These are phyloP conservation scores for Mimosa pudica DNA, from an alignment of 306 rosid genomes.

Conservation along the genomic window DNA sequence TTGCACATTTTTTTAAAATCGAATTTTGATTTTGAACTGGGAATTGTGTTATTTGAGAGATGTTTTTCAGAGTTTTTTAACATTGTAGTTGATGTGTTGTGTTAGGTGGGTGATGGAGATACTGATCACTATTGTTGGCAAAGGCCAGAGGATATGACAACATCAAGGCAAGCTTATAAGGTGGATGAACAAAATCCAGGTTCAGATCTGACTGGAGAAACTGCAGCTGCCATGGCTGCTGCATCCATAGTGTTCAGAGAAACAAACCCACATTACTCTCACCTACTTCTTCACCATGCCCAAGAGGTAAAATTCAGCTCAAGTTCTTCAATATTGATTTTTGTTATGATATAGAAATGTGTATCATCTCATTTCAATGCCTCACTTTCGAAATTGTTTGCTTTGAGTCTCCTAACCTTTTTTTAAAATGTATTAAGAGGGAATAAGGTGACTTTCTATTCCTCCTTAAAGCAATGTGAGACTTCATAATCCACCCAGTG, in stretches of 20 bases:
- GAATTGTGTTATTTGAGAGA: neutral
- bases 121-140: slow-evolving; percentile 99
- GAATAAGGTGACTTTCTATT: too few relatives aligned
- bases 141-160: slow-evolving; percentile 96
- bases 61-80: neutral
- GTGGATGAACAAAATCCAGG: slow-evolving; percentile 82
- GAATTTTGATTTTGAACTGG: too few relatives aligned
- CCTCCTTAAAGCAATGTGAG: too few relatives aligned
- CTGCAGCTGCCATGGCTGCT: slow-evolving; percentile 94
- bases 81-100: slow-evolving; percentile 4
- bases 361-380: neutral
- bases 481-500: too few relatives aligned
- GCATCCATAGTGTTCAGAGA: slow-evolving; percentile 77
- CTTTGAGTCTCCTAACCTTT: too few relatives aligned
- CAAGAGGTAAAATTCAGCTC: slow-evolving; percentile 56
- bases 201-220: slow-evolving; percentile 97
- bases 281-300: slow-evolving; percentile 84
- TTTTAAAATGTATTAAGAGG: too few relatives aligned
- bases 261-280: slow-evolving; percentile 87
- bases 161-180: slow-evolving; percentile 90
- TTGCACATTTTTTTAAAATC: too few relatives aligned
- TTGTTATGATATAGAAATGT: neutral
- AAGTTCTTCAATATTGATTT: neutral
- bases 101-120: slow-evolving; percentile 96
- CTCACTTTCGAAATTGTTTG: too few relatives aligned